These are phyloP conservation scores for Moniliophthora roreri DNA, from an alignment of 1,284 basidiomycete species.

Conservation along the genomic window DNA sequence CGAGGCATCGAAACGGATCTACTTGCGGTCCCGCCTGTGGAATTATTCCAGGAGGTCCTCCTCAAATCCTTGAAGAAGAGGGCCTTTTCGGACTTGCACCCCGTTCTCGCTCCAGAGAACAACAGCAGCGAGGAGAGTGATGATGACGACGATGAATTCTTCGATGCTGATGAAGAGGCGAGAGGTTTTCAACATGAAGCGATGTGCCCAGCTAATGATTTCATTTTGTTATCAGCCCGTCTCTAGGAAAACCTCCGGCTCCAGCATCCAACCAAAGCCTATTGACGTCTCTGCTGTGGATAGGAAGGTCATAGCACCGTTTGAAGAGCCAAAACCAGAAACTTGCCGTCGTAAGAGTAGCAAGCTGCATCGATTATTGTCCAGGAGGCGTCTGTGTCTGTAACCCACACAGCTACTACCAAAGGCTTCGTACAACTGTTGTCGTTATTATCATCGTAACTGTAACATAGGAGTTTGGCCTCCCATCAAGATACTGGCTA, in stretches of 20 bases:
- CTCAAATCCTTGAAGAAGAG: background rate
- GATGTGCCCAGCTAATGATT: background rate
- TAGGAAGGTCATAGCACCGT: constrained; percentile 3
- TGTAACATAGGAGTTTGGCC: too few relatives aligned
- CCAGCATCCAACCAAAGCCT: background rate
- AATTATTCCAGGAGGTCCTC: constrained; percentile 1
- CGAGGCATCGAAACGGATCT: constrained; percentile 4
- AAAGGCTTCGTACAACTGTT: too few relatives aligned
- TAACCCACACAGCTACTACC: too few relatives aligned
- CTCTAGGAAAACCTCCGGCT: too few relatives aligned
- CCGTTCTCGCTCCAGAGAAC: background rate
- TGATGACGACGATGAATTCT: background rate
- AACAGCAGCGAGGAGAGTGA: background rate
- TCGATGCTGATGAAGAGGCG: background rate
- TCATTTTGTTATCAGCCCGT: background rate
- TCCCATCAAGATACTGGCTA: too few relatives aligned
- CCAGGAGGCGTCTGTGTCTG: too few relatives aligned
- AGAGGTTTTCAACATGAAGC: background rate
- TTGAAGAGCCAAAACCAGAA: background rate
- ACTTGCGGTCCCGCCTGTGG: background rate
- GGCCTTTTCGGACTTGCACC: background rate
- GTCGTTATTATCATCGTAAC: too few relatives aligned
- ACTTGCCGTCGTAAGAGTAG: too few relatives aligned
- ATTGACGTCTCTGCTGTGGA: constrained; percentile 4
- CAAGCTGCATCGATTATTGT: too few relatives aligned